Evolutionary conservation across 495 filamentous ascomycete species (phyloP), one percentile per base, ranked within the genome.

Genomic region (Aspergillus sclerotiicarbonarius): DNA sequence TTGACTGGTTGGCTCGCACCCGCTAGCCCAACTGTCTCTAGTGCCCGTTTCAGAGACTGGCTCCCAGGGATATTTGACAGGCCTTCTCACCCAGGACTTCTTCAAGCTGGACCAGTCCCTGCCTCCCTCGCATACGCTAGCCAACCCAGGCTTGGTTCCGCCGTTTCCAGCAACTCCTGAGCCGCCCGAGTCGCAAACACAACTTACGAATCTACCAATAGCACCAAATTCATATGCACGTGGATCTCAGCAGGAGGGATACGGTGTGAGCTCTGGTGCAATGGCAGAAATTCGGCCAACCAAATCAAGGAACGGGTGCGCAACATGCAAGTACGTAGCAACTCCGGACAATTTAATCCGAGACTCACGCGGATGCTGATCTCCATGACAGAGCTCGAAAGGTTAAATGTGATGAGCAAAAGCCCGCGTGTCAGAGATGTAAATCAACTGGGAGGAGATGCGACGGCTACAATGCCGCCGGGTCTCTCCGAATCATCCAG

Each of bases 351-450:
- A n/a, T n/a, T n/a, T n/a, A n/a, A n/a, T n/a, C n/a, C 4, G 25
- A 25, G 4, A 15, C 6, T 12, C 13, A 16, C 21, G 2, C 4
- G 25, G n/a, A 30, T 13, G 8, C 21, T 16, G 16, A 13, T 16
- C 12, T 16, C 29, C 21, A 4, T 25, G 29, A 16, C 15, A 50
- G 47, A 16, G 31, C 31, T 18, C 25, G 47, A 6, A 29, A 31
- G n/a, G 47, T 50, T 1, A 50, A 50, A 32, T 50, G 47, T 32
- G 47, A 50, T 25, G 47, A 50, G 29, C 47, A 50, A 10, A 50
- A 18, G 25, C 47, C 47, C 8, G 47, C 7, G 15, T 50, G 47
- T 25, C 29, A 33, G 8, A 21, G 47, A 5, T 50, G 47, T 31
- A 15, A 31, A 31, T 50, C 47, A 15, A 50, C 47, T 13, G 47